A percentile compares a stretch with the other conserved stretches of the same genome.
phyloP scores from a whole-genome alignment of 371 early-diverging fungal genomes.

The Chytridium lagenaria region DNA sequence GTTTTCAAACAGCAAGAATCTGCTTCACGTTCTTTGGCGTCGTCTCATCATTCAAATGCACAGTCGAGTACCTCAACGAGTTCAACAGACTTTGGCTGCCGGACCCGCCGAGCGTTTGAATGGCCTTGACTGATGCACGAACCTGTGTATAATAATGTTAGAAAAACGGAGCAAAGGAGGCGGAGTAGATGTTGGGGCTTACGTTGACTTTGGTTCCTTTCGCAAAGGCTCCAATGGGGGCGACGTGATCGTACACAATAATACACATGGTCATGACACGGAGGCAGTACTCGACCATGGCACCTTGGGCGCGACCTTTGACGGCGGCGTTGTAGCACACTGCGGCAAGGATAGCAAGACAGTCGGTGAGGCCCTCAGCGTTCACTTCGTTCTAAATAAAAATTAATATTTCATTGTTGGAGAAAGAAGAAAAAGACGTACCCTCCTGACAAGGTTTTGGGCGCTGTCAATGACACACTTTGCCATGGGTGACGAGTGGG shows the following conservation, averaged over 20 bases:
- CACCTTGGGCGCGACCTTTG: constrained; percentile 53
- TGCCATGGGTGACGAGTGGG: constrained; percentile 92
- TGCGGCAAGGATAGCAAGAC: constrained; percentile 70
- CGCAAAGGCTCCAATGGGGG: constrained; percentile 77
- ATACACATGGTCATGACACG: constrained; percentile 87
- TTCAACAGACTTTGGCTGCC: constrained; percentile 68
- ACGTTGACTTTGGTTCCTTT: constrained; percentile 81
- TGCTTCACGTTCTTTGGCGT: constrained; percentile 79
- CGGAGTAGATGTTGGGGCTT: constrained; percentile 39
- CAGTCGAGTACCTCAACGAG: constrained; percentile 76
- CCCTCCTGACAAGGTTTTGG: constrained; percentile 10
- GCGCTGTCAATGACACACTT: constrained; percentile 74
- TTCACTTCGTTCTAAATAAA: constrained; percentile 18
- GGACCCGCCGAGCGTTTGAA: constrained; percentile 66
- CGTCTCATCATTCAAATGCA: constrained; percentile 79
- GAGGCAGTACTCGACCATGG: constrained; percentile 61
- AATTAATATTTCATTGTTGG: neutral
- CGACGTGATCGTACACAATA: constrained; percentile 88
- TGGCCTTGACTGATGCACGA: constrained; percentile 69
- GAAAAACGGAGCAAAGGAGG: neutral
- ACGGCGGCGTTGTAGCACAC: constrained; percentile 72
- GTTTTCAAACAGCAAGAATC: constrained; percentile 50
- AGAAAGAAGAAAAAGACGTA: constrained; percentile 14
- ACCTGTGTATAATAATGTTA: constrained; percentile 36
- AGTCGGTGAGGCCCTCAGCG: constrained; percentile 59